Evolutionary conservation across 176 grass and related monocot genomes (phyloP).

Genomic region (Avena atlantica): DNA sequence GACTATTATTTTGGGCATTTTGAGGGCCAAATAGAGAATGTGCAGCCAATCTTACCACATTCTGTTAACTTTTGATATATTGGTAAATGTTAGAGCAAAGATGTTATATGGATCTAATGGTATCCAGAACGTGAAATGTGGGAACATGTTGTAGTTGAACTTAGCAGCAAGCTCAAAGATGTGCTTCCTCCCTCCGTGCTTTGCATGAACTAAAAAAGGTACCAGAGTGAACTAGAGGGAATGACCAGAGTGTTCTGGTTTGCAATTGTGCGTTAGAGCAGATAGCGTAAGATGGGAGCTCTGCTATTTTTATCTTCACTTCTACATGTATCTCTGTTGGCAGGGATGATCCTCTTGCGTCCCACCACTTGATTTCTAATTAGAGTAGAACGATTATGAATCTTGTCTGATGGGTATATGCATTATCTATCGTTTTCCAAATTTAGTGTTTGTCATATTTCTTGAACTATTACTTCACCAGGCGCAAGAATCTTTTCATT

Average conservation of each 20-base stretch:
- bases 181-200: slow-evolving; percentile 6
- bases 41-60: neutral
- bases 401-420: slow-evolving; percentile 18
- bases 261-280: neutral
- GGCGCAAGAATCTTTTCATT: slow-evolving; percentile 34
- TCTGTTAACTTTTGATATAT: neutral
- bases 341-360: neutral
- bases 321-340: slow-evolving; percentile 3
- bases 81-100: neutral
- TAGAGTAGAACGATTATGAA: slow-evolving; percentile 20
- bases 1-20: neutral
- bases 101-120: slow-evolving; percentile 10
- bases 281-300: neutral
- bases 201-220: neutral
- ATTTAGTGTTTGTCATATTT: slow-evolving; percentile 42
- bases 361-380: slow-evolving; percentile 16
- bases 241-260: neutral
- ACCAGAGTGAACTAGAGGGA: neutral
- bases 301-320: neutral
- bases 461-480: slow-evolving; percentile 36
- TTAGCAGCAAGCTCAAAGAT: neutral
- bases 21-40: neutral
- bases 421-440: slow-evolving; percentile 22
- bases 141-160: slow-evolving; percentile 2
- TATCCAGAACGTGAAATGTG: slow-evolving; percentile 7